phyloP scores from a whole-genome alignment of 106 monocot genomes.

The Phalaenopsis aphrodite region DNA sequence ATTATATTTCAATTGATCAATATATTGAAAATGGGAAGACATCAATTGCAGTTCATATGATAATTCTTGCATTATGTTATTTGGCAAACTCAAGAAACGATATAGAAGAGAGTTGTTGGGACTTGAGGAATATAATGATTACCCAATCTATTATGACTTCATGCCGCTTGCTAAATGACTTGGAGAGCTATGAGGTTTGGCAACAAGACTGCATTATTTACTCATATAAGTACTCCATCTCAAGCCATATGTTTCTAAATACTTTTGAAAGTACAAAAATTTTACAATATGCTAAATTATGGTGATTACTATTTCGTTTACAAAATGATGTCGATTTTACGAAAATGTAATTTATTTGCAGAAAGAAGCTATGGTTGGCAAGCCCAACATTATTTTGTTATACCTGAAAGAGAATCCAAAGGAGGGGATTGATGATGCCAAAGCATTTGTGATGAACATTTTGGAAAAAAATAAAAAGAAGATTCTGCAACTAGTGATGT shows the following conservation, averaged over 20 bases:
- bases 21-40: constrained; percentile 14
- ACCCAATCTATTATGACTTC: constrained; percentile 6
- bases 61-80: constrained; percentile 11
- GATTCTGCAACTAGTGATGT: constrained; percentile 8
- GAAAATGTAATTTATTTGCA: background rate
- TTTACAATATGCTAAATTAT: background rate
- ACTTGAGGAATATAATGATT: background rate
- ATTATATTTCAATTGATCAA: constrained; percentile 13
- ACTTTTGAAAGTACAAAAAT: background rate
- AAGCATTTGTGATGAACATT: background rate
- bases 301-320: background rate
- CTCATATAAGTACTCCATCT: no score
- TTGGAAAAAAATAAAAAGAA: constrained; percentile 10
- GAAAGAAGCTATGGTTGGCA: constrained; percentile 15
- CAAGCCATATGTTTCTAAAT: no score
- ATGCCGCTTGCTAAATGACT: constrained; percentile 16
- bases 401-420: constrained; percentile 8
- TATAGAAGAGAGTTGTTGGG: no score
- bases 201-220: background rate
- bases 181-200: constrained; percentile 14
- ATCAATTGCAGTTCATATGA: constrained; percentile 13
- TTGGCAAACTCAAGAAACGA: background rate
- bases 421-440: constrained; percentile 1
- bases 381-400: constrained; percentile 12
- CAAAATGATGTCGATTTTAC: background rate